Conservation (phyloP, 345 rosid species). For the Citropsis articulata region DNA sequence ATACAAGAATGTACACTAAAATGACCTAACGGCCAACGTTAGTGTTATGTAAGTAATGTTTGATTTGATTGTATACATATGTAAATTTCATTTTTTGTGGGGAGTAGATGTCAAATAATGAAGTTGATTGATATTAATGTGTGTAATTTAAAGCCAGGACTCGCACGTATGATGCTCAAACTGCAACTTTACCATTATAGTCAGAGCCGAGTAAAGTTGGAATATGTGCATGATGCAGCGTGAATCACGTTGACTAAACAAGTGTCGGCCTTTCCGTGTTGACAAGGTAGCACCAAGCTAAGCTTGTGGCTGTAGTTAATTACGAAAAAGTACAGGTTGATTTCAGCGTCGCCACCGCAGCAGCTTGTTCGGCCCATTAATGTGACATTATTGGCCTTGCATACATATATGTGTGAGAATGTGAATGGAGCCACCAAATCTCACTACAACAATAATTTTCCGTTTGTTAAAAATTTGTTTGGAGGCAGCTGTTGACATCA, state of each 20-base stretch:
- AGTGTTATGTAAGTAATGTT: too few relatives aligned
- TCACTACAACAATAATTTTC: too few relatives aligned
- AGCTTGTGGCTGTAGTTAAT: not conserved
- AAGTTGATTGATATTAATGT: too few relatives aligned
- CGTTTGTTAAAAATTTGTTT: not conserved
- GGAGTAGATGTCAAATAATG: too few relatives aligned
- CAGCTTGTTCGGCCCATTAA: not conserved
- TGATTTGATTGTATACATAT: too few relatives aligned
- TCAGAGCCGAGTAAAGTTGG: not conserved
- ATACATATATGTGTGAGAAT: not conserved
- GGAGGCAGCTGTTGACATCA: not conserved
- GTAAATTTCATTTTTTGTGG: too few relatives aligned
- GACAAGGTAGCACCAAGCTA: not conserved
- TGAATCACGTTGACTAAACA: conserved; percentile 10
- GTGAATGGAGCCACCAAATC: not conserved
- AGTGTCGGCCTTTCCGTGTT: conserved; percentile 2
- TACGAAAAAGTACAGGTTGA: too few relatives aligned
- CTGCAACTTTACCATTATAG: not conserved
- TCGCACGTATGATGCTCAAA: too few relatives aligned
- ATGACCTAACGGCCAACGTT: too few relatives aligned
- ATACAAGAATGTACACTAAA: too few relatives aligned
- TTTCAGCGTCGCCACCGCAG: not conserved
- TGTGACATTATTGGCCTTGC: not conserved
- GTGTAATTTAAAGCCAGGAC: too few relatives aligned
- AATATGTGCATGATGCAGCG: not conserved